A percentile compares a stretch with the other conserved stretches of the same genome.
Evolutionary conservation across 2,329 filamentous ascomycete species (phyloP).

Genomic region (Sporothrix pseudoabietina): DNA sequence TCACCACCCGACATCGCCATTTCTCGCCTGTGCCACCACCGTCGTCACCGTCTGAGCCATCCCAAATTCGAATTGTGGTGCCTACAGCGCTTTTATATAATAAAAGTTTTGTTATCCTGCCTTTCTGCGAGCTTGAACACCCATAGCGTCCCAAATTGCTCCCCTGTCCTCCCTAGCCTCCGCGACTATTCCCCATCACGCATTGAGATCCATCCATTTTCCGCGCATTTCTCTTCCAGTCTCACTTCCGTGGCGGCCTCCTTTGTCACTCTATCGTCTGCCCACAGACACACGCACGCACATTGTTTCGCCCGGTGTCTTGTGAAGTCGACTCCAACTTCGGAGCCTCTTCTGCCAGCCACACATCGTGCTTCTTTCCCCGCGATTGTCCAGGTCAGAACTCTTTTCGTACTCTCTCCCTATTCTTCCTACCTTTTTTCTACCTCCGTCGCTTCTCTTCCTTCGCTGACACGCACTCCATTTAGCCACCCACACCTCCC

Average conservation of each 20-base stretch:
- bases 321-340: slow-evolving; percentile 1
- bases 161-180: slow-evolving; percentile 5
- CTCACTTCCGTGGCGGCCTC: slow-evolving; percentile 16
- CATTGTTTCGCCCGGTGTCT: not conserved
- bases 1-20: not conserved
- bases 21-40: slow-evolving; percentile 12
- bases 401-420: not conserved
- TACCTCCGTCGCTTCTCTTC: not conserved
- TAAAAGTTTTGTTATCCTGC: slow-evolving; percentile 6
- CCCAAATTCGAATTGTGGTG: not conserved
- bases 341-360: not conserved
- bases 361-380: slow-evolving; percentile 12
- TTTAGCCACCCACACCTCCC: slow-evolving; percentile 27
- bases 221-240: not conserved
- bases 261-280: slow-evolving; percentile 2
- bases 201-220: slow-evolving; percentile 16
- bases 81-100: not conserved
- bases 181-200: slow-evolving; percentile 8
- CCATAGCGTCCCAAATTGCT: slow-evolving; percentile 15
- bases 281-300: not conserved
- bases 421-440: not conserved
- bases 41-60: slow-evolving; percentile 24
- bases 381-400: not conserved
- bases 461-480: slow-evolving; percentile 12
- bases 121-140: slow-evolving; percentile 9